Conservation (phyloP, 495 filamentous ascomycete genomes). For the Penicillium ochrochloron region DNA sequence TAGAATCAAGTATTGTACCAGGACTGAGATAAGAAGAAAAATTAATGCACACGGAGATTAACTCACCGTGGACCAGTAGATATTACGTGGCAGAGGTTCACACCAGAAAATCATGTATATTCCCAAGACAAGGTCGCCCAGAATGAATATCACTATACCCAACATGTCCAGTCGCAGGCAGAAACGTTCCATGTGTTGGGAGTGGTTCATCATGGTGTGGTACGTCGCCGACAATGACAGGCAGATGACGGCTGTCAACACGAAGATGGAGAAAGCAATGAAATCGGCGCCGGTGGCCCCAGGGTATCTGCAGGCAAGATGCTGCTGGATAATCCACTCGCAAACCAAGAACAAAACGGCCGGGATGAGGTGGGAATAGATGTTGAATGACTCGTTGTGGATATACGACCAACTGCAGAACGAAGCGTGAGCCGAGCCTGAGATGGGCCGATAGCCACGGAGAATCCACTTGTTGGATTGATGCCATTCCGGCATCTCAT, state of each 20-base stretch:
- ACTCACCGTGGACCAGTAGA: slow-evolving; percentile 35
- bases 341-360: slow-evolving; percentile 27
- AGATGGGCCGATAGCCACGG: slow-evolving; percentile 37
- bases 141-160: slow-evolving; percentile 27
- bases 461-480: slow-evolving; percentile 33
- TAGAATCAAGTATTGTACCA: slow-evolving; percentile 15
- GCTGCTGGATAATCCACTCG: slow-evolving; percentile 26
- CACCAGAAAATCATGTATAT: slow-evolving; percentile 38
- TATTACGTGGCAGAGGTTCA: slow-evolving; percentile 23
- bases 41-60: slow-evolving; percentile 11
- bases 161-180: slow-evolving; percentile 36
- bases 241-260: slow-evolving; percentile 31
- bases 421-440: slow-evolving; percentile 30
- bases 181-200: slow-evolving; percentile 24
- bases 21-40: slow-evolving; percentile 6
- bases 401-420: slow-evolving; percentile 35
- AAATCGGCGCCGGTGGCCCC: slow-evolving; percentile 26
- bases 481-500: slow-evolving; percentile 40
- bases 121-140: slow-evolving; percentile 37
- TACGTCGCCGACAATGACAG: slow-evolving; percentile 33
- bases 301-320: slow-evolving; percentile 30
- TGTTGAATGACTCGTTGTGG: slow-evolving; percentile 44
- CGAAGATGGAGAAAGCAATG: slow-evolving; percentile 33
- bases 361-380: slow-evolving; percentile 39
- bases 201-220: slow-evolving; percentile 40